Conservation (phyloP, 2,329 filamentous ascomycete genomes). For the Trichoderma atroviride region DNA sequence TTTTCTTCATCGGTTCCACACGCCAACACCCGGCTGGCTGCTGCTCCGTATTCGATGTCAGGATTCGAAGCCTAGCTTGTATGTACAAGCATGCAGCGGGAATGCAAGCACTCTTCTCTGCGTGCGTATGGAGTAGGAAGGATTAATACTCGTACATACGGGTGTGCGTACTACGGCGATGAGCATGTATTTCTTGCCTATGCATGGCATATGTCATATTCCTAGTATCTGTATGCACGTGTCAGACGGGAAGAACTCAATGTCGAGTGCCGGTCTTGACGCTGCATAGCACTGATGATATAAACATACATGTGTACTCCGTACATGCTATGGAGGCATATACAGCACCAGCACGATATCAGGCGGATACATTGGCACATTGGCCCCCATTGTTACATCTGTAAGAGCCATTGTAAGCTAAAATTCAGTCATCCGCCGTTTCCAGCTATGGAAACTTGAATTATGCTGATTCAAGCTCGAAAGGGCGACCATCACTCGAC, state of each 20-base stretch:
- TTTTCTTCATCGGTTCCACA: background rate
- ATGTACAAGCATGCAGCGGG: background rate
- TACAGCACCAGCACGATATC: background rate
- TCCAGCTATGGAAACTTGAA: background rate
- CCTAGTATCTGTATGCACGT: conserved; percentile 13
- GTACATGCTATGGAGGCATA: background rate
- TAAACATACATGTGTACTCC: background rate
- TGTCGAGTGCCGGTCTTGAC: conserved; percentile 2
- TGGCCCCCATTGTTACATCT: background rate
- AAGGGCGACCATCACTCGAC: background rate
- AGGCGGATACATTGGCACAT: background rate
- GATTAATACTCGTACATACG: background rate
- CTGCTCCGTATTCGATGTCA: background rate
- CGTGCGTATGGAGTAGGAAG: background rate
- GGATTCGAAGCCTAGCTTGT: background rate
- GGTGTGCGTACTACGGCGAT: background rate
- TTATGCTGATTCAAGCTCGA: background rate
- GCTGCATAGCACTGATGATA: background rate
- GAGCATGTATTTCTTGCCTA: conserved; percentile 21
- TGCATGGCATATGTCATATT: conserved; percentile 14
- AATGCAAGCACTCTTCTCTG: conserved; percentile 8
- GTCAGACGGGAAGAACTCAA: conserved; percentile 1
- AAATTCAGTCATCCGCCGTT: too few species aligned
- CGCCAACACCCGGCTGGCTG: background rate
- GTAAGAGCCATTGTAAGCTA: background rate